Conservation (phyloP, 202 grass and related monocot genomes). For the Schoenoplectus triqueter region DNA sequence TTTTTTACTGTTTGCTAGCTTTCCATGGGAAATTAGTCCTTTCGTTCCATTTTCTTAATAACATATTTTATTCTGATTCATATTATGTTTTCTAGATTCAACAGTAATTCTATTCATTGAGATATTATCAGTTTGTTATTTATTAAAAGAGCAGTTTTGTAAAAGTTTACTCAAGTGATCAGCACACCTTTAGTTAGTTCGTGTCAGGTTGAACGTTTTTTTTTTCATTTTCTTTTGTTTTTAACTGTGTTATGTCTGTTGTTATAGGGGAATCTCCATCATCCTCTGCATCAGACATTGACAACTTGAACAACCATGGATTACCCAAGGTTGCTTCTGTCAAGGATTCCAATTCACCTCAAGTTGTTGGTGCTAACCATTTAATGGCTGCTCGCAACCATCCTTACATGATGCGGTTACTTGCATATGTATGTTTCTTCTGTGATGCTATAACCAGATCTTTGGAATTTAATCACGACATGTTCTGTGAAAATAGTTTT, state of each 20-base stretch:
- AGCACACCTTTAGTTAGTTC: constrained; percentile 32
- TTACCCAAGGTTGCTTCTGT: constrained; percentile 68
- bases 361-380: constrained; percentile 74
- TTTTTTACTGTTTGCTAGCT: neutral
- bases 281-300: constrained; percentile 94
- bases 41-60: neutral
- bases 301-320: constrained; percentile 91
- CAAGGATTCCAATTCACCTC: constrained; percentile 93
- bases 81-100: neutral
- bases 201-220: constrained; percentile 30
- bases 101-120: neutral
- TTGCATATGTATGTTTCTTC: constrained; percentile 80
- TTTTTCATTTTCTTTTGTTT: constrained; percentile 24
- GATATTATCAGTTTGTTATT: constrained; percentile 13
- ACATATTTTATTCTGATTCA: neutral
- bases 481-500: neutral
- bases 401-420: constrained; percentile 71
- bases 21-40: neutral
- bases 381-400: constrained; percentile 74
- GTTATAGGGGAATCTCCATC: constrained; percentile 94
- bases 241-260: constrained; percentile 33
- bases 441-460: neutral
- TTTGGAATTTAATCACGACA: neutral
- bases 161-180: neutral
- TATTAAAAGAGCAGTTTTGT: constrained; percentile 30